Evolutionary conservation across 2,329 filamentous ascomycete species (phyloP), one percentile per base, ranked within the genome.

Genomic region (Pseudogymnoascus sp.): DNA sequence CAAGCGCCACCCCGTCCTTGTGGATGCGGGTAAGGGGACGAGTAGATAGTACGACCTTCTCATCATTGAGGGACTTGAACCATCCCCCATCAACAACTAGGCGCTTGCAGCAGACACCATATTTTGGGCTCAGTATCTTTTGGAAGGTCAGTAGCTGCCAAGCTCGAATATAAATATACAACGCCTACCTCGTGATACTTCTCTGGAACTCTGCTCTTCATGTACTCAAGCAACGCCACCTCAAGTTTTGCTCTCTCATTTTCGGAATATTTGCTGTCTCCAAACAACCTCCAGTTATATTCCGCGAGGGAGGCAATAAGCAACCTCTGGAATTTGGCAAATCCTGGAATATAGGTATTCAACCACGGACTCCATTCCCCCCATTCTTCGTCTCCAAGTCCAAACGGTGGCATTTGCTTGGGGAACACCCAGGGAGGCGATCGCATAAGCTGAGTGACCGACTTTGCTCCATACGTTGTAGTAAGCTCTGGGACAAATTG

Each of bases 381-480:
- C 74, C 77, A 83, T 50, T 66, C 71, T 20, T 75, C 71, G 3
- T 76, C 69, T 30, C 67, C 67, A 18, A 65, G 67, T 18, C 58
- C 58, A 60, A 60, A 67, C 0, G 77, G 76, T 8, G 75, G 70
- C 3, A 70, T 57, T 0, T 68, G 8, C 50, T 73, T 71, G 1
- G 79, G 77, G 3, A 77, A 73, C 1, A 83, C 77, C 81, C 81
- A 84, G 1, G 82, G 82, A 9, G 81, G 79, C 12, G 79, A 79
- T 14, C 81, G 73, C 79, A 85, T 82, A 6, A 85, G 64, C 64
- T 85, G 82, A 0, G 81, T 83, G n/a, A 85, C 77, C 5, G 78
- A 79, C 66, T 79, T 83, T 32, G 78, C 80, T 20, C 65, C 67
- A 58, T 71, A 68, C 32, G 69, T 61, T 76, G 77, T 74, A 2